A percentile compares a stretch with the other conserved stretches of the same genome.
These are phyloP conservation scores for Parasitella parasitica DNA, from an alignment of 371 early-diverging fungal species.

Conservation along the genomic window DNA sequence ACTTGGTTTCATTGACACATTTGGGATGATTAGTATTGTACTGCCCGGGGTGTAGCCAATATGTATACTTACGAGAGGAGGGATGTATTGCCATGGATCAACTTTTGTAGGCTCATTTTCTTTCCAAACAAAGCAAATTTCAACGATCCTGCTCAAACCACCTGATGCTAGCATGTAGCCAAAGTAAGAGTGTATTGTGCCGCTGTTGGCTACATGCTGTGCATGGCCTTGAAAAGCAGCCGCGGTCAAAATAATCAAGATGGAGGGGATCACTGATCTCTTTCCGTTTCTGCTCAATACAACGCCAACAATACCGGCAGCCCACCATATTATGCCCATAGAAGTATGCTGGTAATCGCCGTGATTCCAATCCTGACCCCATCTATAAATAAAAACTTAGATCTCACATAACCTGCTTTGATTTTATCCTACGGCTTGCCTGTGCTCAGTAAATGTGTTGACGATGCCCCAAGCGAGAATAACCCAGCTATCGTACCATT, in stretches of 20 bases:
- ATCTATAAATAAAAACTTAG: constrained; percentile 24
- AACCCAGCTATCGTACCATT: constrained; percentile 69
- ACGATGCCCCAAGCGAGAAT: constrained; percentile 69
- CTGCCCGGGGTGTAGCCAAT: too few relatives aligned
- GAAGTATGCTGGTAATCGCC: constrained; percentile 71
- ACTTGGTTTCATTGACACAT: too few relatives aligned
- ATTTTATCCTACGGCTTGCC: constrained; percentile 27
- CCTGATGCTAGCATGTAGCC: constrained; percentile 63
- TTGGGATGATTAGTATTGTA: too few relatives aligned
- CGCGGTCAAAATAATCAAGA: constrained; percentile 65
- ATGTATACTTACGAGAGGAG: constrained; percentile 40
- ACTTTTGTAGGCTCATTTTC: constrained; percentile 32
- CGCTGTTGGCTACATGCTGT: constrained; percentile 62
- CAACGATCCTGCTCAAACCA: constrained; percentile 59
- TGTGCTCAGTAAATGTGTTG: constrained; percentile 72
- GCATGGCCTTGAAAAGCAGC: constrained; percentile 62
- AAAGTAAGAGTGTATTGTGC: constrained; percentile 62
- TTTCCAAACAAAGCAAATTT: constrained; percentile 59
- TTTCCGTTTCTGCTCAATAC: constrained; percentile 54
- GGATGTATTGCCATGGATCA: constrained; percentile 48
- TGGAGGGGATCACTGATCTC: constrained; percentile 59
- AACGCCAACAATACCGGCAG: constrained; percentile 61
- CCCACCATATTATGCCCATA: constrained; percentile 71
- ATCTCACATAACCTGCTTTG: not conserved
- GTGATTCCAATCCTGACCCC: constrained; percentile 62